These are phyloP conservation scores for Staphylotrichum tortipilum DNA, from an alignment of 495 filamentous ascomycete genomes.

Conservation along the genomic window DNA sequence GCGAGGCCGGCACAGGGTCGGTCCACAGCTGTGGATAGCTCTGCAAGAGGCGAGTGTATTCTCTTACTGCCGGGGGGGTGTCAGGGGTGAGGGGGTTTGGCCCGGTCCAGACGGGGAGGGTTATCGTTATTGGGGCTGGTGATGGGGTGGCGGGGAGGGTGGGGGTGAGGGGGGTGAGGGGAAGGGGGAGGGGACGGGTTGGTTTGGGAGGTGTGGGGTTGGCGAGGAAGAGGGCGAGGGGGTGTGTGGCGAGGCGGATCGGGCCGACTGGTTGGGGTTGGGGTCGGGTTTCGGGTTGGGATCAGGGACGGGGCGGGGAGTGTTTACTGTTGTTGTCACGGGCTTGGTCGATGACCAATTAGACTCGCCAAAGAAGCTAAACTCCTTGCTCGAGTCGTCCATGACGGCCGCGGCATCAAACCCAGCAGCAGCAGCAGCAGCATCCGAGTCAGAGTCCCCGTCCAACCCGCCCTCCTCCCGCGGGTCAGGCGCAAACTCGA, in stretches of 20 bases:
- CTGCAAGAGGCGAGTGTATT: constrained; percentile 33
- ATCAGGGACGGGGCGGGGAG: not conserved
- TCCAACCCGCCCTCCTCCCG: constrained; percentile 19
- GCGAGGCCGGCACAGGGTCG: constrained; percentile 28
- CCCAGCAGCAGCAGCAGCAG: too few species aligned
- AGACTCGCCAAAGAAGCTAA: constrained; percentile 26
- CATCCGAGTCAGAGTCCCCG: too few species aligned
- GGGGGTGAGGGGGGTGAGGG: not conserved
- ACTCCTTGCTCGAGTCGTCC: constrained; percentile 19
- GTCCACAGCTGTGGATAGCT: constrained; percentile 15
- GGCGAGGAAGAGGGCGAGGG: not conserved
- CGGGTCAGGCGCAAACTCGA: constrained; percentile 34
- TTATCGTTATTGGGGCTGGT: too few species aligned
- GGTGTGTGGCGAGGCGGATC: not conserved
- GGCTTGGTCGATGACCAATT: constrained; percentile 9
- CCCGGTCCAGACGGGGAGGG: constrained; percentile 32
- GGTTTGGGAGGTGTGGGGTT: not conserved
- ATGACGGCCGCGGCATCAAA: constrained; percentile 20
- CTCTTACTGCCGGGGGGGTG: too few species aligned
- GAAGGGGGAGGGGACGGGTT: not conserved
- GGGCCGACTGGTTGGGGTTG: constrained; percentile 2
- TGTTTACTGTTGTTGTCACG: not conserved
- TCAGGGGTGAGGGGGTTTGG: not conserved
- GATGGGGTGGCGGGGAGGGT: not conserved
- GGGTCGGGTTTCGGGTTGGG: not conserved